A percentile compares a stretch with the other conserved stretches of the same genome.
phyloP scores from a whole-genome alignment of 2,329 filamentous ascomycete genomes.

The Anisogramma anomala region DNA sequence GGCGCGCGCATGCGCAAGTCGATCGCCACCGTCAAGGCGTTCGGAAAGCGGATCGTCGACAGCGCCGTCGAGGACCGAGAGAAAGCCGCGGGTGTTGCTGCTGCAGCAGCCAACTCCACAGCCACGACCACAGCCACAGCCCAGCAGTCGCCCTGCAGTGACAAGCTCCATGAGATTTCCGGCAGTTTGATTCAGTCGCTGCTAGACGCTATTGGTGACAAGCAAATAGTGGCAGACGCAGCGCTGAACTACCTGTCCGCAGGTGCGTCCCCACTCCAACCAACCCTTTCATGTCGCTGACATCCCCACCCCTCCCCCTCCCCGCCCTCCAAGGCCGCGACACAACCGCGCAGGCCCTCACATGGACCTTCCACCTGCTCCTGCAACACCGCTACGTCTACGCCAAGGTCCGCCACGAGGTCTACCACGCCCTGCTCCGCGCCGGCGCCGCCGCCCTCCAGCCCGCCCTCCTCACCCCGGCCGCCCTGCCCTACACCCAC shows the following conservation, averaged over 20 bases:
- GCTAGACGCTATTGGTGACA: constrained; percentile 42
- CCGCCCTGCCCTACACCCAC: constrained; percentile 41
- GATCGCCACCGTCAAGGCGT: constrained; percentile 38
- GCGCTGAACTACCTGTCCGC: constrained; percentile 57
- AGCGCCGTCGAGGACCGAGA: constrained; percentile 36
- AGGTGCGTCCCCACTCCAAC: constrained; percentile 21
- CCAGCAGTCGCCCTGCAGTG: constrained; percentile 9
- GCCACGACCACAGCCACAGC: constrained; percentile 2
- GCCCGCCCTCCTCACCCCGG: constrained; percentile 29
- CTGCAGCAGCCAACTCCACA: not conserved
- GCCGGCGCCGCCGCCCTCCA: constrained; percentile 13
- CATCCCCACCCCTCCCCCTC: not conserved
- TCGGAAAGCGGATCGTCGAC: constrained; percentile 45
- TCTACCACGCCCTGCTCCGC: constrained; percentile 21
- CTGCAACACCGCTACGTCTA: constrained; percentile 36
- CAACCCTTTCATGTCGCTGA: not conserved
- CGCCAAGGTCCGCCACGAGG: constrained; percentile 32
- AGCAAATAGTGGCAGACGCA: constrained; percentile 48
- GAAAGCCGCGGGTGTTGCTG: not conserved
- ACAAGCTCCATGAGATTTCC: constrained; percentile 30
- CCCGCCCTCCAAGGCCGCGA: constrained; percentile 35
- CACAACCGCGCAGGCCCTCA: constrained; percentile 53
- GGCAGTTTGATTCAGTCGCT: constrained; percentile 50
- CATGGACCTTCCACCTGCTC: constrained; percentile 52
- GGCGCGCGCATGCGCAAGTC: constrained; percentile 37